phyloP scores from a whole-genome alignment of 768 basidiomycete species.

The Lepiota venenata region DNA sequence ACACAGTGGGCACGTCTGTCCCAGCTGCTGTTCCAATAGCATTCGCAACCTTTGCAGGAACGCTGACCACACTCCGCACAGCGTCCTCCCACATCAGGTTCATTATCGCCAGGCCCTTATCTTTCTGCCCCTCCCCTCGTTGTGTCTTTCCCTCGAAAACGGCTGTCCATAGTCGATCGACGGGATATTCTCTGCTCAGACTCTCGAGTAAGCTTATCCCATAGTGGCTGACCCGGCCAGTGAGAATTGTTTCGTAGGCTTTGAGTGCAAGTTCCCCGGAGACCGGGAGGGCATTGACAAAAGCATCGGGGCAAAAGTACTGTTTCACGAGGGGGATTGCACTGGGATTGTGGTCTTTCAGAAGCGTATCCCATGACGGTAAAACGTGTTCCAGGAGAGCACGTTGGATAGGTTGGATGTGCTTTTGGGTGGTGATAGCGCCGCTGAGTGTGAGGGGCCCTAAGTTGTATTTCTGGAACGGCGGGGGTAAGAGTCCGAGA shows the following conservation, averaged over 20 bases:
- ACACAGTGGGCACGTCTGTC: slow-evolving; percentile 32
- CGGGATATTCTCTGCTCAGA: slow-evolving; percentile 60
- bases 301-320: slow-evolving; percentile 71
- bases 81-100: slow-evolving; percentile 71
- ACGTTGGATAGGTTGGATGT: slow-evolving; percentile 59
- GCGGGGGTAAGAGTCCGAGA: slow-evolving; percentile 58
- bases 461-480: slow-evolving; percentile 41
- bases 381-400: slow-evolving; percentile 59
- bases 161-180: slow-evolving; percentile 62
- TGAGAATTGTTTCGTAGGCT: slow-evolving; percentile 65
- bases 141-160: slow-evolving; percentile 29
- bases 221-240: slow-evolving; percentile 43
- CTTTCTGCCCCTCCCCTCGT: slow-evolving; percentile 2
- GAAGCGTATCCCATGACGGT: slow-evolving; percentile 61
- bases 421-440: slow-evolving; percentile 31
- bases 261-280: slow-evolving; percentile 52
- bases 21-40: slow-evolving; percentile 42
- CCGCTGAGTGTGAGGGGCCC: slow-evolving; percentile 29
- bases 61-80: slow-evolving; percentile 55
- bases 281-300: slow-evolving; percentile 44
- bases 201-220: slow-evolving; percentile 49
- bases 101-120: slow-evolving; percentile 21
- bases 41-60: slow-evolving; percentile 83
- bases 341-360: slow-evolving; percentile 42
- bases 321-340: slow-evolving; percentile 48